Base-by-base conservation (phyloP, 345 rosid genomes). In the Combretum micranthum region DNA sequence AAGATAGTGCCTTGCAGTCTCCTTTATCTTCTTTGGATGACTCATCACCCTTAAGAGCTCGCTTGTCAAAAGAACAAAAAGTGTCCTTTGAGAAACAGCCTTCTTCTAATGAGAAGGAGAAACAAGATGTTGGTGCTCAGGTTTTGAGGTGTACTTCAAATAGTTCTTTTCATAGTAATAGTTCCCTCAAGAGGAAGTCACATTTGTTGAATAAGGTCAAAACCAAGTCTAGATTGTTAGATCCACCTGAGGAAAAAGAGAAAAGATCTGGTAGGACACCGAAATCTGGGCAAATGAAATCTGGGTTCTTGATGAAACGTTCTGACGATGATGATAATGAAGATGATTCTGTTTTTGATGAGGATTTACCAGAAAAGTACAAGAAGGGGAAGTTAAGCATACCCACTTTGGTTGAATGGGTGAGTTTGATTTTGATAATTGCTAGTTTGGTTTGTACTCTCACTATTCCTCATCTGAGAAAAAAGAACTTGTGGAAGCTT, bases 341-440 rank as follows among this genome's bases (percentile, higher is more conserved):
- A 37, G 84, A 85, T 0, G 89, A 85, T 51, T 81, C 86, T 2
- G 73, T 85, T 48, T 67, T 67, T 1, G 85, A 67, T 10, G 89
- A 79, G 20, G 93, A 85, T 59, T 53, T 80, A 14, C 89, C 89
- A 0, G 79, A 79, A 20, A 77, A 85, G 69, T 83, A 70, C 50
- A 74, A 57, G 68, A 70, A 52, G 44, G 59, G 51, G 16, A 75
- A 66, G 32, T 25, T 82, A 14, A 71, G 64, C 42, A 22, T 64
- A 15, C 20, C 72, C 67, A 69, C 59, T 14, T 17, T 79, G 26
- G 64, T 78, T 16, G 83, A 87, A 62, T 87, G 85, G 83, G 15
- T 78, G 21, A 69, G 82, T 48, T 69, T 87, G 67, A 44, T 87
- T 52, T 56, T 69, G 44, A 75, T 87, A 6, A 65, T 74, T 0